Evolutionary conservation across 805 yeast genomes (phyloP).

Genomic region (Wickerhamiella qilinensis): DNA sequence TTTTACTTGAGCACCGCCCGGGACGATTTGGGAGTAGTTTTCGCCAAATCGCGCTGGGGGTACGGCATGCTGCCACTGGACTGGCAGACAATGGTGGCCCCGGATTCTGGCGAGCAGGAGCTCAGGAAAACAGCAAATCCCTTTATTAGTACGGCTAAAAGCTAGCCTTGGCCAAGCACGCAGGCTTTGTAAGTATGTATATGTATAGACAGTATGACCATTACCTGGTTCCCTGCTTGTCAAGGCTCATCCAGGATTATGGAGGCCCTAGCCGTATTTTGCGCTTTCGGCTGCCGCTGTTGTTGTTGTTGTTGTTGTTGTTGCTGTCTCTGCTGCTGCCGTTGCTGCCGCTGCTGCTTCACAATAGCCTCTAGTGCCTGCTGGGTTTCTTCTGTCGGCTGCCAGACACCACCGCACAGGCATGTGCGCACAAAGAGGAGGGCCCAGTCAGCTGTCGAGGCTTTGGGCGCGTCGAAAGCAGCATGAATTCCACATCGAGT

Average conservation of each 20-base stretch:
- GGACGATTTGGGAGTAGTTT: conserved; percentile 85
- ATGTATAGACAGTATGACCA: neutral
- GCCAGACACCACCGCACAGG: conserved; percentile 66
- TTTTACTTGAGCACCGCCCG: conserved; percentile 80
- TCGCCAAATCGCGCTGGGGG: conserved; percentile 65
- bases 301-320: no score
- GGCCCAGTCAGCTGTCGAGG: conserved; percentile 18
- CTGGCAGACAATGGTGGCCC: conserved; percentile 88
- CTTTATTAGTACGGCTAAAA: conserved; percentile 20
- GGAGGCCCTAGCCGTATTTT: no score
- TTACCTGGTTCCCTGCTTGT: neutral
- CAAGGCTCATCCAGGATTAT: neutral
- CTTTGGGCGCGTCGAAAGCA: conserved; percentile 24
- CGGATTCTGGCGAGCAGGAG: conserved; percentile 58
- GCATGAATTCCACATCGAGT: conserved; percentile 39
- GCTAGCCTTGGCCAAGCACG: neutral
- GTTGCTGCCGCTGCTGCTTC: neutral
- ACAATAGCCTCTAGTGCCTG: neutral
- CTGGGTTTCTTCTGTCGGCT: neutral
- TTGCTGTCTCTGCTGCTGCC: no score
- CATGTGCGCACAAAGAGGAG: conserved; percentile 58
- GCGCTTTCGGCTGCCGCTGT: no score
- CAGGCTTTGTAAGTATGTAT: neutral
- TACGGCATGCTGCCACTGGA: conserved; percentile 74
- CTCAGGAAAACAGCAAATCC: conserved; percentile 88